Evolutionary conservation across 2,329 filamentous ascomycete species (phyloP).

Genomic region (Talaromyces funiculosus): DNA sequence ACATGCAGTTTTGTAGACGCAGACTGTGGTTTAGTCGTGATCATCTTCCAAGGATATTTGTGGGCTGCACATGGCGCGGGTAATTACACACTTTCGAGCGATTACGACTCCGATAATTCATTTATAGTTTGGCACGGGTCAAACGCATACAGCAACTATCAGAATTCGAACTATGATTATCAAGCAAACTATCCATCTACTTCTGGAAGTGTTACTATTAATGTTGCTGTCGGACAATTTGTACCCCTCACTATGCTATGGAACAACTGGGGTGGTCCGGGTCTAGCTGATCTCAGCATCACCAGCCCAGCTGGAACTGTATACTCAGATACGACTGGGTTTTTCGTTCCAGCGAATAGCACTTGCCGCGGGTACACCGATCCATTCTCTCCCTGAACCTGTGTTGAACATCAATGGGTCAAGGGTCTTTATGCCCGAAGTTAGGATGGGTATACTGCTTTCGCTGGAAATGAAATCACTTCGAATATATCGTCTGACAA

Average conservation of each 20-base stretch:
- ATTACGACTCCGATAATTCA: constrained; percentile 5
- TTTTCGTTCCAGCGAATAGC: constrained; percentile 9
- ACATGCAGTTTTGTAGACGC: neutral
- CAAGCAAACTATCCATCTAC: no score
- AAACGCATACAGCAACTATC: constrained; percentile 8
- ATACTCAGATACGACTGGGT: neutral
- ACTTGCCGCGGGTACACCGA: constrained; percentile 4
- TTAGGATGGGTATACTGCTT: no score
- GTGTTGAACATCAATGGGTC: no score
- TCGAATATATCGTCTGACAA: no score
- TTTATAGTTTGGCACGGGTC: constrained; percentile 9
- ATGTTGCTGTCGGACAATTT: neutral
- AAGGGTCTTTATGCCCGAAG: no score
- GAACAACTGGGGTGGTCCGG: neutral
- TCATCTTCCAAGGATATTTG: constrained; percentile 5
- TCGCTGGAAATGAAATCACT: no score
- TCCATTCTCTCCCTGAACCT: constrained; percentile 7
- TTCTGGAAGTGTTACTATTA: neutral
- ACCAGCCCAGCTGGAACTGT: neutral
- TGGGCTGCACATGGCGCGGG: constrained; percentile 7
- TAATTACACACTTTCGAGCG: neutral
- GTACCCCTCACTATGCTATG: constrained; percentile 6
- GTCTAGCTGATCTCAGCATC: neutral
- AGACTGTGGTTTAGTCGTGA: neutral
- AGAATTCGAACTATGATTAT: constrained; percentile 10